These are phyloP conservation scores for Tricladium varicosporioides DNA, from an alignment of 2,329 filamentous ascomycete genomes.

Conservation along the genomic window DNA sequence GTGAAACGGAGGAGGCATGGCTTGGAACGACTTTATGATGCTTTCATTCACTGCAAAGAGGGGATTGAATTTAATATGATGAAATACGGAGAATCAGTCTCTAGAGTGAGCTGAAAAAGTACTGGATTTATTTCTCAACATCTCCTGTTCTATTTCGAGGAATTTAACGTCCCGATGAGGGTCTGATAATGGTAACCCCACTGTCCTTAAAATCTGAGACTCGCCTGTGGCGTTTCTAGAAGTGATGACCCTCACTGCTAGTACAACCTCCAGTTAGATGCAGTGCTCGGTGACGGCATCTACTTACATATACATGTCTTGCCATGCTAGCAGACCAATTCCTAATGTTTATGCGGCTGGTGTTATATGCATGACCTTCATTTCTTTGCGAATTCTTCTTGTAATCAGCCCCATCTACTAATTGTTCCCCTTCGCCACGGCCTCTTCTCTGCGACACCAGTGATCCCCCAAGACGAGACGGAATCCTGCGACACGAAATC, in stretches of 20 bases:
- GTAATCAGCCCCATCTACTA: neutral
- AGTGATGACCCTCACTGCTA: slow-evolving; percentile 1
- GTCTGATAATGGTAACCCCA: neutral
- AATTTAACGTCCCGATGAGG: neutral
- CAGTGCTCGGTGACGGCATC: slow-evolving; percentile 3
- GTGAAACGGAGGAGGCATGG: neutral
- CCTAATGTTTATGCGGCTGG: neutral
- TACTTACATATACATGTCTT: neutral
- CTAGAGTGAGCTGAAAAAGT: too few relatives aligned
- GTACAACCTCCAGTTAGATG: neutral
- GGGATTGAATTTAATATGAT: too few relatives aligned
- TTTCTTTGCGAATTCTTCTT: neutral
- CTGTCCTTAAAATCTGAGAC: neutral
- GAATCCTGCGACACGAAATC: neutral
- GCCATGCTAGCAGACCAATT: neutral
- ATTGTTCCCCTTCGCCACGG: slow-evolving; percentile 5
- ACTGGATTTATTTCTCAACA: neutral
- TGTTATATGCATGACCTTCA: neutral
- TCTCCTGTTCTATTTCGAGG: neutral
- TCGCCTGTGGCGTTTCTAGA: slow-evolving; percentile 4
- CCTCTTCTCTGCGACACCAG: neutral
- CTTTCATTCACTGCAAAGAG: neutral
- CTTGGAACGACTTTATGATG: neutral
- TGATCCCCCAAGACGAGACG: slow-evolving; percentile 1
- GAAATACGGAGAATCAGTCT: too few relatives aligned